A percentile compares a stretch with the other conserved stretches of the same genome.
Evolutionary conservation across 805 yeast species (phyloP).

Genomic region (Saccharomyces paradoxus): DNA sequence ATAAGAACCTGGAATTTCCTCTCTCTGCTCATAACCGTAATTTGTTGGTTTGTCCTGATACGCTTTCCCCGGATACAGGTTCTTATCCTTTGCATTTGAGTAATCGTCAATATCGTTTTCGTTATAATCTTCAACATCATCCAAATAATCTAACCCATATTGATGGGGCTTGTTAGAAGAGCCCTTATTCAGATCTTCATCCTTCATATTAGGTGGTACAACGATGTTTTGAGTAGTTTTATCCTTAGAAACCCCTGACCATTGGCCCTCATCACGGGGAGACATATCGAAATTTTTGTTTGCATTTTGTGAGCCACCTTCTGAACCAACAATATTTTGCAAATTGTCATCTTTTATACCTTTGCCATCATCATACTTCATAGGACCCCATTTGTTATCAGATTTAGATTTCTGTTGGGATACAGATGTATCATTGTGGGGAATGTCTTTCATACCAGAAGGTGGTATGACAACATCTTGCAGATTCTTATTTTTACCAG

Average conservation of each 20-base stretch:
- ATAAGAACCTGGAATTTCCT: background rate
- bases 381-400: background rate
- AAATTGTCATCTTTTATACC: background rate
- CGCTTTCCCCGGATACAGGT: too few relatives aligned
- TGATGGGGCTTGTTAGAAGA: background rate
- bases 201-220: background rate
- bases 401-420: background rate
- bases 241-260: background rate
- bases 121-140: background rate
- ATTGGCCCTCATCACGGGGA: background rate
- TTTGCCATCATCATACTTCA: background rate
- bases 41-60: background rate
- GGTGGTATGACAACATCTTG: background rate
- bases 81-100: background rate
- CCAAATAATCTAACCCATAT: background rate
- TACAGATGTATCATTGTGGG: background rate
- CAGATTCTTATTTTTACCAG: background rate
- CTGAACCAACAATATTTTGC: background rate
- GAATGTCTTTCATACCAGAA: background rate
- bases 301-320: background rate
- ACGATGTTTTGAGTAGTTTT: background rate
- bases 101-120: background rate
- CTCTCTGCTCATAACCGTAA: background rate
- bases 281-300: background rate
- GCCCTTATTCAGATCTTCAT: background rate